Evolutionary conservation across 371 early-diverging fungal species (phyloP), one percentile per base, ranked within the genome.

Genomic region (Rhizomucor miehei): DNA sequence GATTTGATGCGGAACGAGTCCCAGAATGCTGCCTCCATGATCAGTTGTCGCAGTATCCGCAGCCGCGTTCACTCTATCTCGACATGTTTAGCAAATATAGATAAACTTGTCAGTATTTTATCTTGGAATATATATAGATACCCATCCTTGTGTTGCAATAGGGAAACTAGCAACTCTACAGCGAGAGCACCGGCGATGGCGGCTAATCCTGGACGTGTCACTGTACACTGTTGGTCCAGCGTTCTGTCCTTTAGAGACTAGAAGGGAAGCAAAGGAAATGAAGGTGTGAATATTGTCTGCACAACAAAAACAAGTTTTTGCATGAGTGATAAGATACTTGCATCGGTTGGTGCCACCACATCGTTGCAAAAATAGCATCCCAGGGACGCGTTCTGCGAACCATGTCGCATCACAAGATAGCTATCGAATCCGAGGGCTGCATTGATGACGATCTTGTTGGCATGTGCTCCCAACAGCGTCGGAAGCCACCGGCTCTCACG

Each of bases 351-450:
- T 10, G 94, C 96, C 1, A 95, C 95, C 38, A 96, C 87, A 63
- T 96, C 97, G 62, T 92, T 93, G 74, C 98, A 98, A 63, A 90
- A 98, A 68, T 98, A 98, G 63, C 98, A 98, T 6, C 95, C 95
- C 20, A 23, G 35, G 25, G 36, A 38, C 35, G 9, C 60, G 48
- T 41, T 59, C 21, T 62, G 70, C 37, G 88, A 67, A 9, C 98
- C 98, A 69, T 98, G 97, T 14, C 98, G 77, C 95, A 98, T 93
- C 25, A 94, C 97, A n/a, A 97, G 73, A 64, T 85, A 98, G 4
- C 92, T 89, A 65, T 98, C 97, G 61, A 98, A 98, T 9, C 98
- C 97, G 16, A 98, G 80, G 0, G 97, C 98, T 6, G 91, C 88
- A 67, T 92, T 95, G 59, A 98, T 87, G 1, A 94, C 94, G 11